Base-by-base conservation (phyloP, 371 early-diverging fungal species). In the Actinomortierella wolfii region DNA sequence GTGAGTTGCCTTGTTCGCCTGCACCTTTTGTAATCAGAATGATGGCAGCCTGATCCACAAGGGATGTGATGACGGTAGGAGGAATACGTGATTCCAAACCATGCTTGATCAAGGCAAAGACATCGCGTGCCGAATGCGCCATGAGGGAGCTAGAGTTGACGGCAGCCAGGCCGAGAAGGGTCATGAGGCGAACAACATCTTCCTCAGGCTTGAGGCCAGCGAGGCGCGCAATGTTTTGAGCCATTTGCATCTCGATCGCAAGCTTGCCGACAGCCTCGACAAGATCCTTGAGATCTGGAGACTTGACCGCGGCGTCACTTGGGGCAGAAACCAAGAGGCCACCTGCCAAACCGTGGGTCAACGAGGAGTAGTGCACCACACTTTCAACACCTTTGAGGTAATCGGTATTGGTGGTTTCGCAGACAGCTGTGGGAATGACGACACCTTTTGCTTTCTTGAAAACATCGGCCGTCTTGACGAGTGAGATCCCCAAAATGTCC, bases 341-440 rank as follows among this genome's bases (percentile, higher is more conserved):
- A 2, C 61, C 67, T 3, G 74, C 67, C 26, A 74, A 34, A 3
- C 67, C 74, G 24, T 67, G 67, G 52, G 64, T 59, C 48, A 74
- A 21, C 20, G 60, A 59, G 49, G 57, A 59, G 51, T 67, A 67
- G 57, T 74, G 67, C 49, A 74, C 67, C 13, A 74, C 49, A 51
- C 67, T 60, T 8, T 74, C 67, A 26, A 64, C 74, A 0, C 74
- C 67, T 23, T 63, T 60, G 52, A 74, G 64, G 44, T 74, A 74
- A 34, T 56, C 67, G 0, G 64, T 56, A 23, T 74, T 54, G 47
- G 74, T 67, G 15, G 74, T 74, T 58, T 67, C 74, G 17, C 74
- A 74, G 21, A 60, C 51, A 18, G 53, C 53, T 4, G 53, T 6
- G 1, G 74, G 64, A 0, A 54, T n/a, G 20, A 67, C 57, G 49